These are phyloP conservation scores for Silene noctiflora DNA, from an alignment of 179 eudicot species.

Conservation along the genomic window DNA sequence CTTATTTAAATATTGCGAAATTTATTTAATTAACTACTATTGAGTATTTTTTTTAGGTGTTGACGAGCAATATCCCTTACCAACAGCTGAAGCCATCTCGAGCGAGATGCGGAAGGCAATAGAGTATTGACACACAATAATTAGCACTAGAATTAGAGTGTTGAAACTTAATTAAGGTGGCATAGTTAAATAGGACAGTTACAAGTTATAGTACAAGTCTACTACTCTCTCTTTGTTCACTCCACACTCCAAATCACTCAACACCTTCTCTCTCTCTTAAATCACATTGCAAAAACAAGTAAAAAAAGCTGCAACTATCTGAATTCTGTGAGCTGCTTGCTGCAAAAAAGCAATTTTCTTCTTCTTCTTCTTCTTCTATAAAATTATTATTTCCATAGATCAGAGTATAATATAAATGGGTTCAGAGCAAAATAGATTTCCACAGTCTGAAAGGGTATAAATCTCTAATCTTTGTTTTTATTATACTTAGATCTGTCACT, in stretches of 20 bases:
- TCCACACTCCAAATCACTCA: not conserved
- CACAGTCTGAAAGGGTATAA: conserved; percentile 63
- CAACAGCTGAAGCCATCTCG: too few relatives aligned
- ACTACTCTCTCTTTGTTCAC: not conserved
- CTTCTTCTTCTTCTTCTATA: not conserved
- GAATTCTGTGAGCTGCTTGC: not conserved
- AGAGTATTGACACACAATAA: too few relatives aligned
- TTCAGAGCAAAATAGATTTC: conserved; percentile 70
- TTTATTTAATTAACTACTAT: too few relatives aligned
- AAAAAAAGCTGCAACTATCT: not conserved
- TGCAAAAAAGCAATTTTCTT: not conserved
- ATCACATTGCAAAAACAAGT: not conserved
- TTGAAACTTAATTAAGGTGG: not conserved
- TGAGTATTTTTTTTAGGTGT: too few relatives aligned
- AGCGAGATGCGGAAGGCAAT: too few relatives aligned
- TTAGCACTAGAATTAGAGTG: not conserved
- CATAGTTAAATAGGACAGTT: not conserved
- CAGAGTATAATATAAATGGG: conserved; percentile 36
- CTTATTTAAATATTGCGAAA: too few relatives aligned
- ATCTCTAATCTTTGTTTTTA: not conserved
- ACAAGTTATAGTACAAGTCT: not conserved
- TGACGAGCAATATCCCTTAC: too few relatives aligned
- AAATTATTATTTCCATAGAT: not conserved
- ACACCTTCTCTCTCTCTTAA: not conserved
- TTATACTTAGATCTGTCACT: conserved; percentile 12